These are phyloP conservation scores for Omphalotus guepiniiformis DNA, from an alignment of 768 basidiomycete genomes.

Conservation along the genomic window DNA sequence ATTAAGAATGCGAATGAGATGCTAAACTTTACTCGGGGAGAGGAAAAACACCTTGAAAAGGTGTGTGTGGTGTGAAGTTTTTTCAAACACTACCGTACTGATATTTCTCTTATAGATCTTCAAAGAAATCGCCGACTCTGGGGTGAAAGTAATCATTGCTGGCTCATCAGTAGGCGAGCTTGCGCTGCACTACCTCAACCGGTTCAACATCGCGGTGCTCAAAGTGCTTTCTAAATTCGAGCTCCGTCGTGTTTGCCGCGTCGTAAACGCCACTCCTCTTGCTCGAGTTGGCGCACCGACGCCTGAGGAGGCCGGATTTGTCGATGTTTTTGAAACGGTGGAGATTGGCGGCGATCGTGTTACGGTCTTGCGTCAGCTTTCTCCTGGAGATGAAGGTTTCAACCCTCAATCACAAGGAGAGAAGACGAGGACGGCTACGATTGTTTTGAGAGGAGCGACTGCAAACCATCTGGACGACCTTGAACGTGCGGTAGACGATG, in stretches of 20 bases:
- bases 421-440: conserved; percentile 85
- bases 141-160: conserved; percentile 90
- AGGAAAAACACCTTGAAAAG: conserved; percentile 96
- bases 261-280: conserved; percentile 93
- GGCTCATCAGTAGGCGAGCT: conserved; percentile 94
- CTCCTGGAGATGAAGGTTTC: conserved; percentile 59
- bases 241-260: conserved; percentile 87
- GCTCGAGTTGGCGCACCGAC: conserved; percentile 95
- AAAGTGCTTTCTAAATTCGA: conserved; percentile 99
- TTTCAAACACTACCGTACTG: not conserved
- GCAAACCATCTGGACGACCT: conserved; percentile 93
- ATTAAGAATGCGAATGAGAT: conserved; percentile 95
- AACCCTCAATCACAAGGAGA: conserved; percentile 51
- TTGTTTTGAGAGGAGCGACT: conserved; percentile 94
- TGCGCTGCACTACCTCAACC: conserved; percentile 94
- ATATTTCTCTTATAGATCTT: conserved; percentile 76
- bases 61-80: conserved; percentile 25
- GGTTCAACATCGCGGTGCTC: conserved; percentile 89
- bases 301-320: conserved; percentile 90
- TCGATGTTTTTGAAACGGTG: conserved; percentile 92
- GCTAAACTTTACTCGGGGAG: conserved; percentile 93
- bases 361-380: conserved; percentile 87
- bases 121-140: conserved; percentile 95
- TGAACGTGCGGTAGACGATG: conserved; percentile 94
- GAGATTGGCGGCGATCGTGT: conserved; percentile 98